phyloP scores from a whole-genome alignment of 345 rosid genomes.

The Rhizophora apiculata region DNA sequence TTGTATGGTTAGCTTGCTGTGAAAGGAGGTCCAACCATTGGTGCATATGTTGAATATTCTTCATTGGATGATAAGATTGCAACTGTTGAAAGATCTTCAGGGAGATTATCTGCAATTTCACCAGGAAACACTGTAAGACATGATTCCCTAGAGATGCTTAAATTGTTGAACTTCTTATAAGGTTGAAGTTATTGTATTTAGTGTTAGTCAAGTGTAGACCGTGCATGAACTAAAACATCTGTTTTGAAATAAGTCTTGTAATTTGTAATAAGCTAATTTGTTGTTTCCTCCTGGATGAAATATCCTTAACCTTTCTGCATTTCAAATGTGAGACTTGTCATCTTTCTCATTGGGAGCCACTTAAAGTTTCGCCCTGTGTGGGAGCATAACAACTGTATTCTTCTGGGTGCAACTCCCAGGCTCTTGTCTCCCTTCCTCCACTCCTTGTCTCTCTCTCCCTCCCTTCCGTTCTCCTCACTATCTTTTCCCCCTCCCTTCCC shows the following conservation, averaged over 20 bases:
- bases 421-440: no score
- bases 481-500: no score
- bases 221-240: not conserved
- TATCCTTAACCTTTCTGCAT: not conserved
- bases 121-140: conserved; percentile 83
- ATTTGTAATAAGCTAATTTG: not conserved
- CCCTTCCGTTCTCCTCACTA: no score
- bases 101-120: conserved; percentile 61
- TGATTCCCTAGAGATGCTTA: conserved; percentile 18
- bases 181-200: not conserved
- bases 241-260: not conserved
- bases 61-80: conserved; percentile 57
- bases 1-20: conserved; percentile 50
- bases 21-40: conserved; percentile 86
- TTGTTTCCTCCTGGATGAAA: not conserved
- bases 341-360: no score
- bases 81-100: conserved; percentile 55
- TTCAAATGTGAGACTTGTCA: no score
- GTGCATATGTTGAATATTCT: conserved; percentile 55
- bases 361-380: no score
- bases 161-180: conserved; percentile 2
- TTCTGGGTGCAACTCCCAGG: no score
- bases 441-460: no score
- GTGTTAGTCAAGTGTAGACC: not conserved
- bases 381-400: no score